Evolutionary conservation across 2,329 filamentous ascomycete species (phyloP), one percentile per base, ranked within the genome.

Genomic region (Exophiala xenobiotica): DNA sequence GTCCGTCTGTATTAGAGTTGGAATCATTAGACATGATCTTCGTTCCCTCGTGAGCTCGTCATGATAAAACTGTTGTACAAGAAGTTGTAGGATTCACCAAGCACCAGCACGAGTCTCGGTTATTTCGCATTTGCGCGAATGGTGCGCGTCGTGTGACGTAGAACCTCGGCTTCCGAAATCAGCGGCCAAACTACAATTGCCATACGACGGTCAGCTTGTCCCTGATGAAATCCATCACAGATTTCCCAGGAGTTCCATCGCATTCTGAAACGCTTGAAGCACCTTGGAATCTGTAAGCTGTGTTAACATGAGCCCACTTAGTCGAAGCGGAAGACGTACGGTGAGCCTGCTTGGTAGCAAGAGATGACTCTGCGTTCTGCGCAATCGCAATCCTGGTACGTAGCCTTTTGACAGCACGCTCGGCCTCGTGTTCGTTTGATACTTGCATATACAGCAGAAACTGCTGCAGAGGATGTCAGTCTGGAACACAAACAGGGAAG

Each of bases 331-430:
- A 23, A 72, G 3, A 35, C 87, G 73, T 73, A 95, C 90, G 88
- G 63, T 96, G 90, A 54, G 85, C 77, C 64, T 90, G 86, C 66
- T 87, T 93, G 60, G 85, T 78, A 47, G 83, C 81, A 50, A 95
- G 75, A 20, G 77, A 79, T 31, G 81, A 74, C 66, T 96, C 91
- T 0, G 86, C 82, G 37, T 89, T 75, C 56, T 86, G 82, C 23
- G 95, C 88, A 66, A 86, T 87, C 54, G 82, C 77, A 66, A 86
- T 83, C 56, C 90, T 83, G 2, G 91, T 96, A 64, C 86, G 87
- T 39, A 96, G 77, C 49, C 90, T 83, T 68, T 92, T 92, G 57
- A 82, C 77, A 19, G 88, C 87, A 49, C 91, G 81, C 53, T 86
- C 84, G 49, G 87, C 83, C 67, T 96, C 91, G 55, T 88, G 83